Evolutionary conservation across 768 basidiomycete genomes (phyloP), one percentile per base, ranked within the genome.

Genomic region (Leccinum truebloodii): DNA sequence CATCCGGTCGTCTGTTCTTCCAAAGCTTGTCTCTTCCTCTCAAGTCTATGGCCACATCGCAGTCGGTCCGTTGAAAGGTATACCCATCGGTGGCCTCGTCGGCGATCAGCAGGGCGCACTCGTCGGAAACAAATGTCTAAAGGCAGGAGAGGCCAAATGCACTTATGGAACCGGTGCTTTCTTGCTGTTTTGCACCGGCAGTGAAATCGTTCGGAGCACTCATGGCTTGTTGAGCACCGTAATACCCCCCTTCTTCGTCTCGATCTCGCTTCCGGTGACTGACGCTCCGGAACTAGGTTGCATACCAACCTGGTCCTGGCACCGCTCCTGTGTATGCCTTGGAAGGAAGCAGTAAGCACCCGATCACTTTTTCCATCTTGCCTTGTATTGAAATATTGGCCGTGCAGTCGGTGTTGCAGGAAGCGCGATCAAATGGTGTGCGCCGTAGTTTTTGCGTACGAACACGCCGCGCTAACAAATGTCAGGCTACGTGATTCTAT

Each of bases 61-160:
- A 8, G 77, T 78, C 34, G 91, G 92, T 2, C 69, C 86, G 3
- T 78, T 94, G 62, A 78, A 80, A 64, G 93, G 90, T 44, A 81
- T 94, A 12, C 89, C 89, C 9, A 92, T 99, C 56, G 95, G 88
- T 39, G 96, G 96, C 22, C 85, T 98, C 52, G 87, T 96, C 8
- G 97, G 97, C n/a, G 97, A 99, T 72, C 97, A 99, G 77, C 97
- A 99, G 73, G 97, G 91, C 6, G 96, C 96, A 24, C 79, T 99
- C 24, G 86, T 98, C 54, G 97, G 96, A 0, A 98, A 99, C 79
- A 98, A 97, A 74, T 98, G 97, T 70, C 74, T 99, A 57, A 79
- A 71, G n/a, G 81, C 84, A 64, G 96, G 96, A 18, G 91, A 98
- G 73, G 96, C 95, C 3, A 99, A 99, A 77, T 97, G 95, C 76